phyloP scores from a whole-genome alignment of 306 rosid species.

The Casuarina glauca region DNA sequence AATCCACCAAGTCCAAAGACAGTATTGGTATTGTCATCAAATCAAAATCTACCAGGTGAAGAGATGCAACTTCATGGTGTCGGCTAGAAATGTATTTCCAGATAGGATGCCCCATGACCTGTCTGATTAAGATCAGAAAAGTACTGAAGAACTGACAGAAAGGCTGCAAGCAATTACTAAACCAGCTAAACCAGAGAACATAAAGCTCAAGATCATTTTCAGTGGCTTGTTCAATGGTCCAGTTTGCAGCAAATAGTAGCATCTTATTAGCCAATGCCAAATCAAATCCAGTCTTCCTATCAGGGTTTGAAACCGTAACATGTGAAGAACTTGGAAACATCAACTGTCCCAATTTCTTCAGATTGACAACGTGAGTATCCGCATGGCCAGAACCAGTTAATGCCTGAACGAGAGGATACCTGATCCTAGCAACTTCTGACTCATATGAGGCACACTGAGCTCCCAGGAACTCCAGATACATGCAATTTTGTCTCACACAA shows the following conservation, averaged over 20 bases:
- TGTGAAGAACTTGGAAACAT: slow-evolving; percentile 50
- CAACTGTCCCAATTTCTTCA: slow-evolving; percentile 33
- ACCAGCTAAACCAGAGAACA: slow-evolving; percentile 64
- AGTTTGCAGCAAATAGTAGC: slow-evolving; percentile 77
- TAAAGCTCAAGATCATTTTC: slow-evolving; percentile 66
- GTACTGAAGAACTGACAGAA: slow-evolving; percentile 51
- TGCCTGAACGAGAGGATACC: slow-evolving; percentile 18
- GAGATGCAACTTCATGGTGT: slow-evolving; percentile 25
- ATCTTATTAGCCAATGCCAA: slow-evolving; percentile 43
- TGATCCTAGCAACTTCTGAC: slow-evolving; percentile 34
- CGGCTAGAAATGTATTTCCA: slow-evolving; percentile 55
- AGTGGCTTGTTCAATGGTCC: slow-evolving; percentile 79
- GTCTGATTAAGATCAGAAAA: slow-evolving; percentile 39
- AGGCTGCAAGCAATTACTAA: slow-evolving; percentile 53
- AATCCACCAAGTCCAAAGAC: slow-evolving; percentile 52
- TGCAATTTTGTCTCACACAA: slow-evolving; percentile 61
- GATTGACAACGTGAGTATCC: slow-evolving; percentile 41
- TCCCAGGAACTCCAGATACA: slow-evolving; percentile 73
- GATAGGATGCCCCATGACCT: slow-evolving; percentile 59
- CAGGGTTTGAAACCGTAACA: slow-evolving; percentile 14
- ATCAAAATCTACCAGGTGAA: slow-evolving; percentile 34
- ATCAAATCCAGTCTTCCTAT: slow-evolving; percentile 35
- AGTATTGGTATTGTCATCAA: slow-evolving; percentile 55
- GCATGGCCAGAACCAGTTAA: slow-evolving; percentile 26
- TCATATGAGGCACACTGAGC: slow-evolving; percentile 55